Conservation (phyloP, 2,329 filamentous ascomycete species). For the Aspergillus brasiliensis region DNA sequence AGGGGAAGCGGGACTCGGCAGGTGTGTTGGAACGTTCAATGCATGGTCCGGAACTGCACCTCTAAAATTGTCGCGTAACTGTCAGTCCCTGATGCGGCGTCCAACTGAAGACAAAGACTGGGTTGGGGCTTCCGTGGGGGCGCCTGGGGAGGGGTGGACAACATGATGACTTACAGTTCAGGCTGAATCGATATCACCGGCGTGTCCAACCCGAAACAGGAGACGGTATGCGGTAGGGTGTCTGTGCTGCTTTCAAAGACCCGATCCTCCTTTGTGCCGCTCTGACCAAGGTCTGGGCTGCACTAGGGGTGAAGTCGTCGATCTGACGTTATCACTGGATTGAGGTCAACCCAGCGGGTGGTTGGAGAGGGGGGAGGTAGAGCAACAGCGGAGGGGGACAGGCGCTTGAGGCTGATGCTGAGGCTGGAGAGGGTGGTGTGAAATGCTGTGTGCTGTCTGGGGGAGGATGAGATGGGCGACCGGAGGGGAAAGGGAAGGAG, state of each 20-base stretch:
- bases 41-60: slow-evolving; percentile 8
- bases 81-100: not conserved
- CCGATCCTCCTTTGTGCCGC: slow-evolving; percentile 8
- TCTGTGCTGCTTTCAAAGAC: not conserved
- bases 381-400: not conserved
- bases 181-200: not conserved
- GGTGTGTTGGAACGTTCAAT: slow-evolving; percentile 6
- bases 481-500: slow-evolving; percentile 2
- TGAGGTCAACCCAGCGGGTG: not conserved
- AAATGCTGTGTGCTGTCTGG: no score
- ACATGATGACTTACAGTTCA: not conserved
- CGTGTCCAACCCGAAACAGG: not conserved
- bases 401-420: not conserved
- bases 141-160: slow-evolving; percentile 1
- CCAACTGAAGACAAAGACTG: not conserved
- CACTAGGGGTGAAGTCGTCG: slow-evolving; percentile 10
- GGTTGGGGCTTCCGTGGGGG: not conserved
- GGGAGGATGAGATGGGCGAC: no score
- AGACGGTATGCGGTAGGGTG: not conserved
- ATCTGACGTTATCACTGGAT: slow-evolving; percentile 12
- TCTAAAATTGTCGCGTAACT: not conserved
- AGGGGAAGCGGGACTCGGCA: not conserved
- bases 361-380: not conserved
- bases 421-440: not conserved
- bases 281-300: slow-evolving; percentile 12